Evolutionary conservation across 768 basidiomycete genomes (phyloP).

Genomic region (Calocera viscosa): DNA sequence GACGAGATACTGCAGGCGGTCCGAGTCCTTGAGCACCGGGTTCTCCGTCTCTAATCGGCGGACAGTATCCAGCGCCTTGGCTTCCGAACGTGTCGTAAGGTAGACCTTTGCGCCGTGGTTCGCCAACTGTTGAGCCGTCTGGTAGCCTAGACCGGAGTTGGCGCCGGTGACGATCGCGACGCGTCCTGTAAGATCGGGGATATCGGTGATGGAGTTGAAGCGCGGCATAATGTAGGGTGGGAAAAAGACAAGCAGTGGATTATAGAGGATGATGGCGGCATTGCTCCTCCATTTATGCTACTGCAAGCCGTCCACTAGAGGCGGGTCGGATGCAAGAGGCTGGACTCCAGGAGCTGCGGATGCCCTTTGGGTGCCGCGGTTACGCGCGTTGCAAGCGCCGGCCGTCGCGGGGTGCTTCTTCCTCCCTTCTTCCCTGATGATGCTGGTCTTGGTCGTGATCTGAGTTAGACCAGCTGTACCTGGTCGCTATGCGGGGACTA

Average conservation of each 20-base stretch:
- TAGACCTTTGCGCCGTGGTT: constrained; percentile 31
- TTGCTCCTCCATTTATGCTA: neutral
- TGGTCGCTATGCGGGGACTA: too few relatives aligned
- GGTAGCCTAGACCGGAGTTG: constrained; percentile 14
- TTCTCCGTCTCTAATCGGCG: constrained; percentile 31
- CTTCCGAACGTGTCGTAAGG: constrained; percentile 40
- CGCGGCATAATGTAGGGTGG: too few relatives aligned
- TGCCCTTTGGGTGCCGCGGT: too few relatives aligned
- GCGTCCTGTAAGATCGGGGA: constrained; percentile 16
- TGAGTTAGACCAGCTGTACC: too few relatives aligned
- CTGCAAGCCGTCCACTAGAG: too few relatives aligned
- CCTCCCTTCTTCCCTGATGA: too few relatives aligned
- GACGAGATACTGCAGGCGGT: constrained; percentile 39
- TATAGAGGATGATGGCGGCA: neutral
- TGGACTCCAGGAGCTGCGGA: too few relatives aligned
- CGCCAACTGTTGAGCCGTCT: constrained; percentile 8
- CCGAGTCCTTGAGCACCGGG: constrained; percentile 25
- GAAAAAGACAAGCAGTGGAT: too few relatives aligned
- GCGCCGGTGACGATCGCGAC: constrained; percentile 17
- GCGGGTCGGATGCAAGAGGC: too few relatives aligned
- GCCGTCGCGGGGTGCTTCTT: too few relatives aligned
- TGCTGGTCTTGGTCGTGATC: too few relatives aligned
- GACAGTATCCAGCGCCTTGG: constrained; percentile 38
- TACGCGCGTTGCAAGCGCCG: too few relatives aligned
- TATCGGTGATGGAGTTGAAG: neutral